A percentile compares a stretch with the other conserved stretches of the same genome.
phyloP scores from a whole-genome alignment of 2,329 filamentous ascomycete genomes.

The Fusarium redolens region DNA sequence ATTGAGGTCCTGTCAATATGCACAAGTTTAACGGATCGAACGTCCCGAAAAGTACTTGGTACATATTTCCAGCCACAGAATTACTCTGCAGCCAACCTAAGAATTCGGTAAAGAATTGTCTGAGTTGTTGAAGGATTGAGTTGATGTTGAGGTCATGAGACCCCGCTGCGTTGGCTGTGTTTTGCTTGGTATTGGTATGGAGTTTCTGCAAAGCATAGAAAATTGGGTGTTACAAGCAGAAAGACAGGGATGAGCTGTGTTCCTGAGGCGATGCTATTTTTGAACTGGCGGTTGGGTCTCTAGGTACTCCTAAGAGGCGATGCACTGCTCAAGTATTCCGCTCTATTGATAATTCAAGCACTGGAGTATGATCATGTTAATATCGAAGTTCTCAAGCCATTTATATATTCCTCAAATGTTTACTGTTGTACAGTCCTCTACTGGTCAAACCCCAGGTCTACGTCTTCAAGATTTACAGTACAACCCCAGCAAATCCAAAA shows the following conservation, averaged over 20 bases:
- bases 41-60: not conserved
- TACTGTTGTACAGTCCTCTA: not conserved
- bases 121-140: not conserved
- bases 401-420: not conserved
- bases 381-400: too few species aligned
- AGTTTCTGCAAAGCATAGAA: constrained; percentile 10
- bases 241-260: constrained; percentile 17
- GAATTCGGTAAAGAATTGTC: not conserved
- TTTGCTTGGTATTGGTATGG: constrained; percentile 1
- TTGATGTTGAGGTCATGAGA: constrained; percentile 6
- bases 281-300: constrained; percentile 10
- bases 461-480: not conserved
- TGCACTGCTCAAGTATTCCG: not conserved
- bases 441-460: constrained; percentile 14
- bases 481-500: constrained; percentile 23
- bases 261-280: constrained; percentile 32
- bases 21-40: constrained; percentile 3
- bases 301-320: not conserved
- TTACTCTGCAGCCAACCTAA: not conserved
- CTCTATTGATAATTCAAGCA: not conserved
- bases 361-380: not conserved
- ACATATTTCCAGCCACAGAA: not conserved
- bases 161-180: constrained; percentile 19
- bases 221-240: constrained; percentile 12
- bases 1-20: constrained; percentile 1